Percentiles rank a stretch among this genome's conserved stretches.
phyloP scores from a whole-genome alignment of 345 rosid genomes.

The Populus nigra region DNA sequence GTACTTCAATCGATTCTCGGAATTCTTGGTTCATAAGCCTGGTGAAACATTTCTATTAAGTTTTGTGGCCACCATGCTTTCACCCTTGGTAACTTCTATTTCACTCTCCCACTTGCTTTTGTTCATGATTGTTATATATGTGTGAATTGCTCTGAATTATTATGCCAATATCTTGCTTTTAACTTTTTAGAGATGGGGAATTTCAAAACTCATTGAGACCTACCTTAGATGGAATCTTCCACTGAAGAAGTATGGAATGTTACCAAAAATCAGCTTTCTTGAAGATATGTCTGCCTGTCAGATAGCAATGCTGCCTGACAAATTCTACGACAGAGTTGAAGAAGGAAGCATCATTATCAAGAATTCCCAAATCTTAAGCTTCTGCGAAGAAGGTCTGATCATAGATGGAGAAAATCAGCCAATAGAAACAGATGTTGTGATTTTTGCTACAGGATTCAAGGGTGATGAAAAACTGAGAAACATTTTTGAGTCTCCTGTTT shows the following conservation, averaged over 20 bases:
- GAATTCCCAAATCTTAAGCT: slow-evolving; percentile 24
- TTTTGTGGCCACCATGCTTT: slow-evolving; percentile 27
- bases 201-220: slow-evolving; percentile 22
- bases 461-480: slow-evolving; percentile 22
- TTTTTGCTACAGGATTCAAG: slow-evolving; percentile 31
- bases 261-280: slow-evolving; percentile 20
- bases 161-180: background rate
- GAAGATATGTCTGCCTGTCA: slow-evolving; percentile 17
- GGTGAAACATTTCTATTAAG: slow-evolving; percentile 28
- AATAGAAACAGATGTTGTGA: slow-evolving; percentile 19
- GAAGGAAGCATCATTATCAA: slow-evolving; percentile 29
- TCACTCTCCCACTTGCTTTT: background rate
- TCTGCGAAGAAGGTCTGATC: slow-evolving; percentile 23
- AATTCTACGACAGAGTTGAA: slow-evolving; percentile 31
- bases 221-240: slow-evolving; percentile 25
- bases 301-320: slow-evolving; percentile 19
- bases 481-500: slow-evolving; percentile 24
- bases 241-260: slow-evolving; percentile 25
- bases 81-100: slow-evolving; percentile 33
- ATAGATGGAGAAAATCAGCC: slow-evolving; percentile 11
- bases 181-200: slow-evolving; percentile 22
- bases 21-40: slow-evolving; percentile 39
- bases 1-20: slow-evolving; percentile 34
- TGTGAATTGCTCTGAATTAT: background rate
- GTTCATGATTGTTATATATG: background rate